These are phyloP conservation scores for Gymnopilus junonius DNA, from an alignment of 768 basidiomycete species.

Conservation along the genomic window DNA sequence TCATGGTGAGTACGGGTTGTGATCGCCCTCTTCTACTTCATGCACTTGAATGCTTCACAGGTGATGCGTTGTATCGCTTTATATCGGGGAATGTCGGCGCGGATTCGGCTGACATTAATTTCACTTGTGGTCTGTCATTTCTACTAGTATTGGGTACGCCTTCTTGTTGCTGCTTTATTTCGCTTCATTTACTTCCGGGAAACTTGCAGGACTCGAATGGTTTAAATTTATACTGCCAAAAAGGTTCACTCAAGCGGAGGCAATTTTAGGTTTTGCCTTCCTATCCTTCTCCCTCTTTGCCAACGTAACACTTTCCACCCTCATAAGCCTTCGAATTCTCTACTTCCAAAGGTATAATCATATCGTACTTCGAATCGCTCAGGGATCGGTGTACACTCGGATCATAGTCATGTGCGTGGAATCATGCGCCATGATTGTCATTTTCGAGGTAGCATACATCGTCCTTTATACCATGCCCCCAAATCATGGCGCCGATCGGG, in stretches of 20 bases:
- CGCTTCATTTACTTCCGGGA: background rate
- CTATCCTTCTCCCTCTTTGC: background rate
- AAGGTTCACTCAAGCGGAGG: background rate
- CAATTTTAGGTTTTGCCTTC: background rate
- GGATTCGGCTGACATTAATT: background rate
- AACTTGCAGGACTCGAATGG: background rate
- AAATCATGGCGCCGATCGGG: background rate
- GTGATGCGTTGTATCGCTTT: background rate
- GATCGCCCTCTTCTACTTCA: too few relatives aligned
- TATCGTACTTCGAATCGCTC: background rate
- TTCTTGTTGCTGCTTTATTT: background rate
- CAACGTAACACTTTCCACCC: background rate
- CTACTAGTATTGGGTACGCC: background rate
- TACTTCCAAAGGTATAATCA: background rate
- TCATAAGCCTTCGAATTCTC: background rate
- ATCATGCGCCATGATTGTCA: constrained; percentile 1
- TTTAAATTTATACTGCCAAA: background rate
- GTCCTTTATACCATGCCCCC: background rate
- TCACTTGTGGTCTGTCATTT: background rate
- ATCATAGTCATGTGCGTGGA: background rate
- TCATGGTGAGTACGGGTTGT: background rate
- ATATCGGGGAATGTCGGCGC: background rate
- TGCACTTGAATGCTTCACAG: background rate
- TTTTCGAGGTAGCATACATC: background rate
- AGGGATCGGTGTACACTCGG: background rate